Evolutionary conservation across 1,284 basidiomycete genomes (phyloP), one percentile per base, ranked within the genome.

Genomic region (Termitomyces sp.): DNA sequence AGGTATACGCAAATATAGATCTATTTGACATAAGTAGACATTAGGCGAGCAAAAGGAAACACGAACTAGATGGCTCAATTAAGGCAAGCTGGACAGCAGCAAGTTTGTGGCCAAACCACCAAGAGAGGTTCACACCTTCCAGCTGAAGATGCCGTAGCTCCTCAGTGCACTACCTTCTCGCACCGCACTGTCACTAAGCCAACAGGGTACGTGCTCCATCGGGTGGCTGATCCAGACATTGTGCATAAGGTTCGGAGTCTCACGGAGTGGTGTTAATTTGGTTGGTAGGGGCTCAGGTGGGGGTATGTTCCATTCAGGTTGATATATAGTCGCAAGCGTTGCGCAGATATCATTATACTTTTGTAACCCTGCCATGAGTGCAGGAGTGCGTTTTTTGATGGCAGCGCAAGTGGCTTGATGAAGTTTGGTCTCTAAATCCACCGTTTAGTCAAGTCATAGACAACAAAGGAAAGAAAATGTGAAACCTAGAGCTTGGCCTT

Each of bases 151-250:
- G 50, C 2, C 10, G 52, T 18, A 24, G 19, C 46, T 68, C 66
- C 50, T 66, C 65, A 3, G 19, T 11, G 33, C 71, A 74, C 5
- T 73, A 0, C 69, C 70, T 9, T 65, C 44, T 0, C 63, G 59
- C 1, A 72, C 59, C 9, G 65, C 49, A 0, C 35, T n/a, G 49
- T 74, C 68, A 18, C 67, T 57, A 0, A 74, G 60, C 74, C 74
- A 75, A 7, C 48, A 45, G 0, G 68, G 35, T 8, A 37, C 1
- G 2, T 37, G n/a, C 16, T 37, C 8, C 13, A 13, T 37, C 8
- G 35, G 16, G 6, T 7, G 6, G n/a, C 35, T 28, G 8, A 28
- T 28, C 26, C 26, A 28, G 8, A 8, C 26, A 28, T 28, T 8
- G 3, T 28, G 4, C 8, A 16, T 18, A 8, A 37, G 16, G 35